Percentiles rank a stretch among this genome's conserved stretches.
These are phyloP conservation scores for Triadica sebifera DNA, from an alignment of 345 rosid genomes.

Conservation along the genomic window DNA sequence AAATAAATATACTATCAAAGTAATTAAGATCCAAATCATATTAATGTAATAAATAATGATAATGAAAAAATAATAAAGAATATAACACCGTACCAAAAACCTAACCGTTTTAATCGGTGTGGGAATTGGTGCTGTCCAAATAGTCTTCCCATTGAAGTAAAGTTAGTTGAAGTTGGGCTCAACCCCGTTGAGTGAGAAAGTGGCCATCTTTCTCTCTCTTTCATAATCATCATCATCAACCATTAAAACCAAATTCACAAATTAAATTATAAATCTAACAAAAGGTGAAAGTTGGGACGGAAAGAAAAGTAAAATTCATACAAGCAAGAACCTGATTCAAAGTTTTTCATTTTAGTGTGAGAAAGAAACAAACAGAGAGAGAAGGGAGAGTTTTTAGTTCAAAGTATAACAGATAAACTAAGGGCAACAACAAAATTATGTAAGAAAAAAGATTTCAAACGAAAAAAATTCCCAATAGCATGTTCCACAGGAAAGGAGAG, in stretches of 20 bases:
- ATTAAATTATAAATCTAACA: constrained; percentile 33
- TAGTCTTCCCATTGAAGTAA: constrained; percentile 58
- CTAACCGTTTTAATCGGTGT: constrained; percentile 28
- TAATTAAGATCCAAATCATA: too few species aligned
- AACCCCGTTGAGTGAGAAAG: constrained; percentile 52
- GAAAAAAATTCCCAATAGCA: neutral
- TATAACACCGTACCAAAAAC: constrained; percentile 17
- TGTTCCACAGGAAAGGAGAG: constrained; percentile 26
- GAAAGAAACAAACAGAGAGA: neutral
- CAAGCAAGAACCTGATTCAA: constrained; percentile 28
- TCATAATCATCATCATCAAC: constrained; percentile 23
- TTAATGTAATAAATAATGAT: neutral
- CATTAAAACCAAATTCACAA: neutral
- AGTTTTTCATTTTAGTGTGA: constrained; percentile 9
- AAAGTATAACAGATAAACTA: neutral
- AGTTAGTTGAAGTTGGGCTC: constrained; percentile 34
- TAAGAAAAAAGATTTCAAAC: neutral
- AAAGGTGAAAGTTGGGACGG: constrained; percentile 25
- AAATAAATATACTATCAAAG: too few species aligned
- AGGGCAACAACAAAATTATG: neutral
- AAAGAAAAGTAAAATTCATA: constrained; percentile 20
- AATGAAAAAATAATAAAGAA: neutral
- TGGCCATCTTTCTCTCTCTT: constrained; percentile 41
- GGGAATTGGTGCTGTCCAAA: constrained; percentile 29
- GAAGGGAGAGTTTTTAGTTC: neutral